Conservation (phyloP, 179 eudicot species). For the Beta macrorhiza region DNA sequence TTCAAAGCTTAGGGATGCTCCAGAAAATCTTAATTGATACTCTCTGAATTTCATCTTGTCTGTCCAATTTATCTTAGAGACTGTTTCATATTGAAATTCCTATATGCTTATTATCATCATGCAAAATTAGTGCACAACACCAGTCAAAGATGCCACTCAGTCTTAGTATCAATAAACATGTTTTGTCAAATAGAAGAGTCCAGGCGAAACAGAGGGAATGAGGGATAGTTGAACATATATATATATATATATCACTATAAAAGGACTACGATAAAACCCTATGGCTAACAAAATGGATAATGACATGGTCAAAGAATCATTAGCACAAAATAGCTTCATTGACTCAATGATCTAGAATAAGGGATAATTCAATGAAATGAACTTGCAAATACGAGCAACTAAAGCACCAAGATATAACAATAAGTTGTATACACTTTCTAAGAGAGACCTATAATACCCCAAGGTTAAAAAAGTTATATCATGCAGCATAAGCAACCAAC, state of each 20-base stretch:
- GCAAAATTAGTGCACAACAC: background rate
- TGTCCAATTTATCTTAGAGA: background rate
- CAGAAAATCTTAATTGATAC: background rate
- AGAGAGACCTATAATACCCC: background rate
- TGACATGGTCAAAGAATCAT: background rate
- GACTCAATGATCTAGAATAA: background rate
- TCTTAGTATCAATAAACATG: background rate
- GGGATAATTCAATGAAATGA: background rate
- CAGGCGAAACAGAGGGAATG: background rate
- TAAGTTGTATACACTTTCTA: background rate
- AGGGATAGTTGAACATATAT: background rate
- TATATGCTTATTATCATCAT: background rate
- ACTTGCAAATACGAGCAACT: background rate
- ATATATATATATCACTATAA: background rate
- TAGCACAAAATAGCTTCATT: background rate
- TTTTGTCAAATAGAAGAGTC: background rate
- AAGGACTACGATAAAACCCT: background rate
- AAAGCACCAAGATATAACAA: background rate
- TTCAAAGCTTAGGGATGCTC: background rate
- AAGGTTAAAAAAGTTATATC: background rate
- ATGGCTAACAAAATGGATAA: background rate
- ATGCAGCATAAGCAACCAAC: conserved; percentile 24
- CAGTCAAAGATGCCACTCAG: background rate
- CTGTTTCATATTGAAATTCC: background rate
- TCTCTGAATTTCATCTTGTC: background rate